Evolutionary conservation across 495 filamentous ascomycete species (phyloP), one percentile per base, ranked within the genome.

Genomic region (Penicillium taxi): DNA sequence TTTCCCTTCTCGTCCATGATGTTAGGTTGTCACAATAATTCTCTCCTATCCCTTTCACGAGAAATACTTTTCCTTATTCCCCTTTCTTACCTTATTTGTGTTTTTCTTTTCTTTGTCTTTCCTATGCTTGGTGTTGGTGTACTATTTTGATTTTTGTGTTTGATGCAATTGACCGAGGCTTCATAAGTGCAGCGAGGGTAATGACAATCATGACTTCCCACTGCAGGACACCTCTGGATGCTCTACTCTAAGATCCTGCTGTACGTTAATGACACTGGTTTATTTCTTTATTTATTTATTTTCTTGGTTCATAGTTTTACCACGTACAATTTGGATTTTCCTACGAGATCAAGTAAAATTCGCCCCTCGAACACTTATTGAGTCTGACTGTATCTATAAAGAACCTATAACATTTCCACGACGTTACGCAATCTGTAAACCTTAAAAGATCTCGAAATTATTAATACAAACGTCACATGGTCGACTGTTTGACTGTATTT

Each of bases 191-290:
- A 23, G 24, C 35, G 20, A 31, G 35, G 34, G 46, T 33, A 40
- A 37, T 36, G 50, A 48, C 44, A 45, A 48, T 32, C 41, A 56
- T 46, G 49, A 56, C 44, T 39, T 39, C 24, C 27, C 32, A 48
- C 50, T 35, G 16, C 46, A 50, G 50, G 46, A 52, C 47, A 53
- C 46, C 43, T 47, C 41, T 43, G 41, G 44, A 50, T 29, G 37
- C 33, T 41, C 41, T 36, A 37, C 38, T 48, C 45, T 19, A 37
- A 45, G 39, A 49, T 55, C 53, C 50, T 48, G 52, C 35, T 48
- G 53, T 55, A 49, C 53, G 46, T 53, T 59, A 52, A 58, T 59
- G 57, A 63, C 56, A 55, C 52, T 59, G n/a, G n/a, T n/a, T n/a
- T n/a, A n/a, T n/a, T n/a, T n/a, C n/a, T n/a, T n/a, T n/a, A n/a